Conservation (phyloP, 2,329 filamentous ascomycete species). For the Dothiorella sarmentorum region DNA sequence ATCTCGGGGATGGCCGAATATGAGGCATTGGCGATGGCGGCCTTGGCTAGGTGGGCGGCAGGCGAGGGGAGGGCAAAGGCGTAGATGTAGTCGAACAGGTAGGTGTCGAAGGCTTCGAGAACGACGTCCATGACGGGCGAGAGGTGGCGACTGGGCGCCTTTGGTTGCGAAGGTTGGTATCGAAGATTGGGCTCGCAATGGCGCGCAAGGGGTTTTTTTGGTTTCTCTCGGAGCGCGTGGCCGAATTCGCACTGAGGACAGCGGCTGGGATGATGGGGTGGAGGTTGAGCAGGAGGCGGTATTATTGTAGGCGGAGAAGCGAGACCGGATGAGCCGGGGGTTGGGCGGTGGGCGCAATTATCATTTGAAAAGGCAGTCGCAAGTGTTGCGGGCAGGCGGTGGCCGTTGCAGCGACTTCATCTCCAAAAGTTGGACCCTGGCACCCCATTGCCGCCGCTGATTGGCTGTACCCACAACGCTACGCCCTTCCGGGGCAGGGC, state of each 20-base stretch:
- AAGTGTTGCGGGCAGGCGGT: neutral
- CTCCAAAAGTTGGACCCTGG: neutral
- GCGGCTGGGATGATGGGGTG: too few species aligned
- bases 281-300: constrained; percentile 1
- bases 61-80: constrained; percentile 64
- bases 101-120: constrained; percentile 80
- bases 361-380: neutral
- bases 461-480: too few species aligned
- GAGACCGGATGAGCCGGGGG: neutral
- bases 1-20: constrained; percentile 45
- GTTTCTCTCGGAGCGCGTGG: too few species aligned
- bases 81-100: constrained; percentile 76
- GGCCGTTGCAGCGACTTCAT: neutral
- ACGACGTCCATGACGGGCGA: constrained; percentile 77
- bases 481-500: too few species aligned
- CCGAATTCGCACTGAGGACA: too few species aligned
- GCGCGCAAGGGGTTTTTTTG: too few species aligned
- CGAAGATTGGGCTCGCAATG: too few species aligned
- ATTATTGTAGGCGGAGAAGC: constrained; percentile 12
- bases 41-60: constrained; percentile 34
- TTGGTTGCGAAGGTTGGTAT: too few species aligned
- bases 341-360: neutral
- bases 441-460: neutral
- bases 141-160: neutral
- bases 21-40: constrained; percentile 49